These are phyloP conservation scores for Chytridiales sp. DNA, from an alignment of 371 early-diverging fungal species.

Conservation along the genomic window DNA sequence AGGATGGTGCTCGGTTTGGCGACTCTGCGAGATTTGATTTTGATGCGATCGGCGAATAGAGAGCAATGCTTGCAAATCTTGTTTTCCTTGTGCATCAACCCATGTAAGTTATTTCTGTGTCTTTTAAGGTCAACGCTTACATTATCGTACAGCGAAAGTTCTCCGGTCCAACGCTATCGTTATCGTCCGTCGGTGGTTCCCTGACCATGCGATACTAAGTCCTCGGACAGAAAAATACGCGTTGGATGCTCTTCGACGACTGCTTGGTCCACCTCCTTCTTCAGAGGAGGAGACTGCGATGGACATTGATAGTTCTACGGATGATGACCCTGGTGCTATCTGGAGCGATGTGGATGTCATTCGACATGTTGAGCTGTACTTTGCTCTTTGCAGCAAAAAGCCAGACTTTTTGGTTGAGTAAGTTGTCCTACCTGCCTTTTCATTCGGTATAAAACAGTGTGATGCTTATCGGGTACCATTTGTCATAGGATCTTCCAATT, in stretches of 20 bases:
- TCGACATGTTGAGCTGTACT: slow-evolving; percentile 47
- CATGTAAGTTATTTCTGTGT: slow-evolving; percentile 11
- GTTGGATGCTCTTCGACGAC: slow-evolving; percentile 39
- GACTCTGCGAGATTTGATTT: slow-evolving; percentile 47
- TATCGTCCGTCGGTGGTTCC: slow-evolving; percentile 62
- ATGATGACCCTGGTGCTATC: not conserved
- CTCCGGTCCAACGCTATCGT: slow-evolving; percentile 54
- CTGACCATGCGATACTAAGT: slow-evolving; percentile 52
- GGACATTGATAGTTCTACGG: slow-evolving; percentile 7
- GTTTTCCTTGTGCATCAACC: slow-evolving; percentile 31
- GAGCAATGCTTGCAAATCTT: slow-evolving; percentile 36
- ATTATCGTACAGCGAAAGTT: slow-evolving; percentile 19
- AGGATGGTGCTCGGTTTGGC: slow-evolving; percentile 49
- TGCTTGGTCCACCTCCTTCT: slow-evolving; percentile 38
- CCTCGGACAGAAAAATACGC: slow-evolving; percentile 55
- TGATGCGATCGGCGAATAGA: slow-evolving; percentile 41
- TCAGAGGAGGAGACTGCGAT: not conserved
- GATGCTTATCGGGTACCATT: not conserved
- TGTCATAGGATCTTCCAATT: slow-evolving; percentile 55
- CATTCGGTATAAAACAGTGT: not conserved
- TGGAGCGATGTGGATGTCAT: slow-evolving; percentile 45
- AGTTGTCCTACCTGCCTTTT: slow-evolving; percentile 7
- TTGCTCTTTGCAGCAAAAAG: slow-evolving; percentile 48
- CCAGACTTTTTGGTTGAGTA: slow-evolving; percentile 39
- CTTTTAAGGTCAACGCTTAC: not conserved